phyloP scores from a whole-genome alignment of 1,284 basidiomycete species.

The Sutorius eximius region DNA sequence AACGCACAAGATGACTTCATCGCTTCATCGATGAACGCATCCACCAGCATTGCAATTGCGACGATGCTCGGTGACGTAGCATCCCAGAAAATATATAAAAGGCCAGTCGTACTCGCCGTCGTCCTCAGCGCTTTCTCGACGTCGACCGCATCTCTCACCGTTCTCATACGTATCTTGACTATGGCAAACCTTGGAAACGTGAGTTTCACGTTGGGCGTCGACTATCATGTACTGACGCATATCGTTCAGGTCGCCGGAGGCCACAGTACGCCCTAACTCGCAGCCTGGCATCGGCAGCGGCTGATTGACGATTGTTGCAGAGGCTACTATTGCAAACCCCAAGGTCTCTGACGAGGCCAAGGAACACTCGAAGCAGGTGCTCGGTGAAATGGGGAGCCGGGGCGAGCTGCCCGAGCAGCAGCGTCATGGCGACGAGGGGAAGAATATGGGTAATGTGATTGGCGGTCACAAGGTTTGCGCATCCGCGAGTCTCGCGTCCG shows the following conservation, averaged over 20 bases:
- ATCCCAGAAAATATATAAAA: conserved; percentile 13
- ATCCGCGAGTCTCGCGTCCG: background rate
- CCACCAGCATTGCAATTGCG: background rate
- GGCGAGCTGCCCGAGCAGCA: conserved; percentile 22
- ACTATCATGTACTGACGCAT: background rate
- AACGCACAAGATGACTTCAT: too few relatives aligned
- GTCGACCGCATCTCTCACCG: background rate
- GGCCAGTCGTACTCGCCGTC: background rate
- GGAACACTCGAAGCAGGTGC: conserved; percentile 45
- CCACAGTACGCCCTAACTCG: conserved; percentile 10
- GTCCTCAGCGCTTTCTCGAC: background rate
- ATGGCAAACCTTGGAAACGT: conserved; percentile 25
- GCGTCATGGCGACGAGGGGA: conserved; percentile 3
- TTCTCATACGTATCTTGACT: background rate
- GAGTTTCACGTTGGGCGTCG: background rate
- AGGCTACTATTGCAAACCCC: conserved; percentile 47
- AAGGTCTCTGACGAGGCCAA: conserved; percentile 53
- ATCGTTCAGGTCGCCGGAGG: conserved; percentile 14
- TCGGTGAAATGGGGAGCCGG: conserved; percentile 39
- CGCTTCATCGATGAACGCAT: conserved; percentile 11
- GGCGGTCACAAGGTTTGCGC: conserved; percentile 29
- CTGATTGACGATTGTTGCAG: conserved; percentile 8
- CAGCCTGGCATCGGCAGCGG: background rate
- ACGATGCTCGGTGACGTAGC: conserved; percentile 10
- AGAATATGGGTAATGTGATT: conserved; percentile 24